Conservation (phyloP, 2,329 filamentous ascomycete genomes). For the Penicillium glabrum region DNA sequence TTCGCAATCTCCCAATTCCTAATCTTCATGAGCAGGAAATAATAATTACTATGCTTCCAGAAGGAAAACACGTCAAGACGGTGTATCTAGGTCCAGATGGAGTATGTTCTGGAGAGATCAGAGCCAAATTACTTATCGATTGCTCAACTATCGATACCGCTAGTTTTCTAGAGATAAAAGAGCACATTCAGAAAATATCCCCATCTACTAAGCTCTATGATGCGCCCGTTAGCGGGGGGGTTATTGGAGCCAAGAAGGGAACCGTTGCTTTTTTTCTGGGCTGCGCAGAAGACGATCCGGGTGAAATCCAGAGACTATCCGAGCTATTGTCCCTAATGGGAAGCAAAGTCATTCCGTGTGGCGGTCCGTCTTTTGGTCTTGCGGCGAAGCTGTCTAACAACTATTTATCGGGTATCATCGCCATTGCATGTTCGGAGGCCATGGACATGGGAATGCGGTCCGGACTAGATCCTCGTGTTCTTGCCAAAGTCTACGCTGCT, state of each 20-base stretch:
- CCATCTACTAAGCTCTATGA: conserved; percentile 50
- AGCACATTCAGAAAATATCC: conserved; percentile 39
- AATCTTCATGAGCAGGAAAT: conserved; percentile 39
- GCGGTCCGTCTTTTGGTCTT: conserved; percentile 56
- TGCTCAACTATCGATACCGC: conserved; percentile 58
- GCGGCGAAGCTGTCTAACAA: conserved; percentile 63
- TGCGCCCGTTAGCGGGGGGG: conserved; percentile 54
- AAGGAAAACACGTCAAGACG: conserved; percentile 51
- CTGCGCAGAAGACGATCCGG: conserved; percentile 16
- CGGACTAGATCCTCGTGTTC: conserved; percentile 55
- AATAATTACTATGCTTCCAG: conserved; percentile 56
- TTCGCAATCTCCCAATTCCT: background rate
- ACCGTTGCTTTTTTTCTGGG: conserved; percentile 57
- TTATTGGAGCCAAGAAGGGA: conserved; percentile 52
- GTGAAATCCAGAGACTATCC: conserved; percentile 45
- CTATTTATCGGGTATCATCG: conserved; percentile 59
- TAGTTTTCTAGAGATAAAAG: conserved; percentile 49
- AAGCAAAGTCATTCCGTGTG: conserved; percentile 55
- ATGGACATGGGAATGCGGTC: conserved; percentile 61
- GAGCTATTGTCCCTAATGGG: conserved; percentile 54
- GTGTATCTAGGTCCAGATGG: conserved; percentile 50
- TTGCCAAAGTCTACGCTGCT: conserved; percentile 53
- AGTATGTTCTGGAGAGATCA: conserved; percentile 44
- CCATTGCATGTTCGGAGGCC: conserved; percentile 59
- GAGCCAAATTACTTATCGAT: conserved; percentile 53